Evolutionary conservation across 73 alveolate genomes (phyloP), one percentile per base, ranked within the genome.

Genomic region (Paramecium primaurelia): DNA sequence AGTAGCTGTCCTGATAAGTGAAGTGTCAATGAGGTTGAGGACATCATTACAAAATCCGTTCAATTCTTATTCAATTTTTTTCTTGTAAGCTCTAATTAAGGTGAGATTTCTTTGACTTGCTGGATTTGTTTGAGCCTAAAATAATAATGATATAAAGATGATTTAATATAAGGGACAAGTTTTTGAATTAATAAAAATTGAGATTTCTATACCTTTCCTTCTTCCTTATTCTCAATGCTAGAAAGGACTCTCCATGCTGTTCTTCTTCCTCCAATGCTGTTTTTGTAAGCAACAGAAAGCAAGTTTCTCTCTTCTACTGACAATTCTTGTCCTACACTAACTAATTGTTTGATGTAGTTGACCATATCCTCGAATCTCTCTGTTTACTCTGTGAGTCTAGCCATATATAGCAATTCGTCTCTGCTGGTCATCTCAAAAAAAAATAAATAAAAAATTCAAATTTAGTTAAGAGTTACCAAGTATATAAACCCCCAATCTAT

Each of bases 351-450:
- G 71, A 97, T 75, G 96, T 95, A 97, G 93, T 96, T 96, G 26
- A 96, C 97, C 99, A 97, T 97, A 68, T 97, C 99, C 28, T 95
- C 98, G 92, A 87, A 97, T 58, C 99, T 59, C 88, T 97, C 98
- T n/a, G 99, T 96, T 89, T 94, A 95, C 89, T 97, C 99, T 20
- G 98, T 93, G 83, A 97, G 95, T 87, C 96, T 94, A 16, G 98
- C 97, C 97, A 97, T 93, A 86, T 95, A 97, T 18, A 96, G 92
- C 58, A 91, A 85, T 93, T 96, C 98, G 84, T 96, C 98, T 73
- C 97, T 88, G 22, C 86, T 64, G 85, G 44, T 47, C 91, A 80
- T 80, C 38, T 37, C 87, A 73, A 73, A 8, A 40, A 40, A 34
- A 73, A 37, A 73, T 73, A 30, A 73, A 73, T 30, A 30, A 37